These are phyloP conservation scores for Coleophoma cylindrospora DNA, from an alignment of 2,329 filamentous ascomycete species.

Conservation along the genomic window DNA sequence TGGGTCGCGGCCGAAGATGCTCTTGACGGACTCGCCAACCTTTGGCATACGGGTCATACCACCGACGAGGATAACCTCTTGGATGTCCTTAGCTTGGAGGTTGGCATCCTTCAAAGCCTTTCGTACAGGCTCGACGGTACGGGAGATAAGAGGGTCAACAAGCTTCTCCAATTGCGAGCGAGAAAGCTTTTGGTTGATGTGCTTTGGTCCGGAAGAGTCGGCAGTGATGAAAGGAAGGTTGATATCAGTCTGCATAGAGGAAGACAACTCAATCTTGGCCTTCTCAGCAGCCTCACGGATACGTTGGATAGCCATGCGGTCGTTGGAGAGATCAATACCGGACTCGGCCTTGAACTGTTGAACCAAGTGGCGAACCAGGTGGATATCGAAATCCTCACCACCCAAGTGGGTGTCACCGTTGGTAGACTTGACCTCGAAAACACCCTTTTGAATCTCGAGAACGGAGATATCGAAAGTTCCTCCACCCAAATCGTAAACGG, in stretches of 20 bases:
- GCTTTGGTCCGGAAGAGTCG: conserved; percentile 91
- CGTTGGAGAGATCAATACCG: conserved; percentile 79
- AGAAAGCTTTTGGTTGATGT: conserved; percentile 95
- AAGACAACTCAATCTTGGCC: conserved; percentile 98
- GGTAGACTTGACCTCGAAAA: conserved; percentile 99
- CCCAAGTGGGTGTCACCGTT: conserved; percentile 98
- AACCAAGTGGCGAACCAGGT: conserved; percentile 87
- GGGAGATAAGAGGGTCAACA: conserved; percentile 81
- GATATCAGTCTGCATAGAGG: conserved; percentile 92
- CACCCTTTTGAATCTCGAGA: conserved; percentile 94
- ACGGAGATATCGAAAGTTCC: conserved; percentile 99
- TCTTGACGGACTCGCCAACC: conserved; percentile 93
- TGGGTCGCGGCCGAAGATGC: conserved; percentile 91
- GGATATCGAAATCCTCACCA: conserved; percentile 97
- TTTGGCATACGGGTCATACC: conserved; percentile 99
- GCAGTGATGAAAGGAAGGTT: conserved; percentile 99
- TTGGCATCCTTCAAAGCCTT: conserved; percentile 96
- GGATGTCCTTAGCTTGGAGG: conserved; percentile 87
- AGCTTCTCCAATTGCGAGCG: conserved; percentile 90
- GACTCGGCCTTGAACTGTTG: conserved; percentile 96
- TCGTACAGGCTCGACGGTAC: conserved; percentile 86
- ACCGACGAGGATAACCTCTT: conserved; percentile 96
- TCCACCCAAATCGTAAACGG: conserved; percentile 96
- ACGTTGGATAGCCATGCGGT: conserved; percentile 98
- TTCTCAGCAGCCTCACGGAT: conserved; percentile 98